phyloP scores from a whole-genome alignment of 2,329 filamentous ascomycete genomes.

The Dothistroma pini region DNA sequence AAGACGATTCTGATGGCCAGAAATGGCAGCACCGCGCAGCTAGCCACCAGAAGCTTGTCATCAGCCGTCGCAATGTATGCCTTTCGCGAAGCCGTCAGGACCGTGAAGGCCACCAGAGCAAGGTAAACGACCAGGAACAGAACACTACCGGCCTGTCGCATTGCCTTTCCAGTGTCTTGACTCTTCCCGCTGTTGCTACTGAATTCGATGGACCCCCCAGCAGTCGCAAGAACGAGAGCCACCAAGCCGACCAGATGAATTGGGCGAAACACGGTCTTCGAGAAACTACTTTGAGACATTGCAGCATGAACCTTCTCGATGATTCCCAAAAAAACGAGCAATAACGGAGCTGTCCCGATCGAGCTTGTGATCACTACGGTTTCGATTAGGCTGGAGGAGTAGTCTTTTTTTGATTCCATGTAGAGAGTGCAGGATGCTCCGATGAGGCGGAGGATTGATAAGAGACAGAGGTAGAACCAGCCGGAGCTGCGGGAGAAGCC shows the following conservation, averaged over 20 bases:
- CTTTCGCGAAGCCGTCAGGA: conserved; percentile 11
- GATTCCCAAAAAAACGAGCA: conserved; percentile 27
- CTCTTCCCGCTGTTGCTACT: conserved; percentile 1
- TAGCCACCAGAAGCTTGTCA: conserved; percentile 23
- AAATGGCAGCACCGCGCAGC: conserved; percentile 27
- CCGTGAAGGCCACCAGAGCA: conserved; percentile 11
- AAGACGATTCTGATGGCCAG: conserved; percentile 38
- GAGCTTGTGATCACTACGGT: conserved; percentile 28
- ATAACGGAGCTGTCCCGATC: conserved; percentile 29
- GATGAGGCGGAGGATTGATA: conserved; percentile 28
- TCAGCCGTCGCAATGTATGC: conserved; percentile 14
- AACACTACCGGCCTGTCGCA: conserved; percentile 20
- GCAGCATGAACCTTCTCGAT: conserved; percentile 22
- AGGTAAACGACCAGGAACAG: conserved; percentile 25
- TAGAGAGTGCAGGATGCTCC: conserved; percentile 27
- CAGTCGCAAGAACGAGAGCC: conserved; percentile 27
- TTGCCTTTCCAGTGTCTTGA: conserved; percentile 16
- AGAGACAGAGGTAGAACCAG: conserved; percentile 28
- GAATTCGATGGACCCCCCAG: conserved; percentile 21
- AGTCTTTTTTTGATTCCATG: conserved; percentile 24
- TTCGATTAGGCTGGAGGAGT: conserved; percentile 16
- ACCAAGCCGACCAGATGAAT: conserved; percentile 24
- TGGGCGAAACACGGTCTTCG: conserved; percentile 16
- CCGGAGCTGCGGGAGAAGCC: conserved; percentile 23
- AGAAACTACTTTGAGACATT: conserved; percentile 17